Evolutionary conservation across 257 asterid genomes (phyloP), one percentile per base, ranked within the genome.

Genomic region (Capsicum pubescens): DNA sequence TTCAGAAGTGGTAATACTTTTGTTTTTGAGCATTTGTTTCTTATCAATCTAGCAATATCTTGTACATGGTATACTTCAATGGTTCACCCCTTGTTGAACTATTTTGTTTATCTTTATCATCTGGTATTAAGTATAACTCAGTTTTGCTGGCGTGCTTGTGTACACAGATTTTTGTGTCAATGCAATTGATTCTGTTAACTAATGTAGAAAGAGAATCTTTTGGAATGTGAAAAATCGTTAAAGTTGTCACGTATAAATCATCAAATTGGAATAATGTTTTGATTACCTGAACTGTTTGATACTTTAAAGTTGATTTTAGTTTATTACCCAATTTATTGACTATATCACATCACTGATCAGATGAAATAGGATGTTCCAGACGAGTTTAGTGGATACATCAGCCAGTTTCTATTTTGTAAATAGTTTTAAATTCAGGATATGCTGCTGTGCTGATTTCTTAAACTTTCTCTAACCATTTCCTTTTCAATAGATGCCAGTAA

Each of bases 1-100:
- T 74, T 89, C 88, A 56, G 87, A 90, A 86, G 86, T 91, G 92
- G 94, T 90, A 87, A 79, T 35, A 50, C 11, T 71, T 60, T 79
- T 12, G 8, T 32, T 39, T 56, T 72, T 50, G 56, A 60, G 71
- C 85, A 76, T 63, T 82, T 17, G 21, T 58, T 83, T 81, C 46
- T 79, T 66, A 44, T 71, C 46, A 76, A 26, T 76, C 42, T 11
- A 72, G 60, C 58, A 19, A 21, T 59, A 19, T 72, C 60, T 26
- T 48, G 7, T 48, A 72, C 80, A 48, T 19, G 80, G 80, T 21
- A 21, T 21, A 8, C 3, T 7, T 74, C 46, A 54, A 26, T 46
- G 57, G 79, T 17, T 44, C 79, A 19, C 56, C 56, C 32, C 32
- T 26, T 26, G 32, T 26, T 26, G 32, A 26, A 26, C 32, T 26